A percentile compares a stretch with the other conserved stretches of the same genome.
phyloP scores from a whole-genome alignment of 495 filamentous ascomycete genomes.

The Penicillium maclennaniae region DNA sequence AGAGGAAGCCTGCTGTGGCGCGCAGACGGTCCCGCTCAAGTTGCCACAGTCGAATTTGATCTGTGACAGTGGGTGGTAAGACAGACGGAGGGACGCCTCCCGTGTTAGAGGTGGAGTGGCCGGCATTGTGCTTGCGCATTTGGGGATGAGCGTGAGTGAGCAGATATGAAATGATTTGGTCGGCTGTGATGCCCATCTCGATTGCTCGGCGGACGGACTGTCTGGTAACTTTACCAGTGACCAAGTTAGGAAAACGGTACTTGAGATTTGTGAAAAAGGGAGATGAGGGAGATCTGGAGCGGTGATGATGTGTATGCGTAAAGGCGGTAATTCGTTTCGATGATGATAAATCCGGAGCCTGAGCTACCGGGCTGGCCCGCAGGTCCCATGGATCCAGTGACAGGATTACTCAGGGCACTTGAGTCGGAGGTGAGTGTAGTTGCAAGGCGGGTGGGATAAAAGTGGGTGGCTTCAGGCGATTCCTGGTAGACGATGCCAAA shows the following conservation, averaged over 20 bases:
- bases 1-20: conserved; percentile 74
- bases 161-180: conserved; percentile 90
- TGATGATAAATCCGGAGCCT: conserved; percentile 78
- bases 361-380: conserved; percentile 37
- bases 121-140: conserved; percentile 63
- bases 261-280: conserved; percentile 84
- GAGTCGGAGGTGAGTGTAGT: conserved; percentile 91
- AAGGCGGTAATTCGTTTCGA: conserved; percentile 98
- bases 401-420: conserved; percentile 47
- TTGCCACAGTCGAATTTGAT: conserved; percentile 97
- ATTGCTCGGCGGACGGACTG: conserved; percentile 83
- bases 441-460: conserved; percentile 91
- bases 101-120: conserved; percentile 40
- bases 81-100: conserved; percentile 50
- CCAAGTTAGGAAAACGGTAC: conserved; percentile 86
- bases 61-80: conserved; percentile 90
- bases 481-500: conserved; percentile 86
- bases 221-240: conserved; percentile 83
- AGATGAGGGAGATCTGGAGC: conserved; percentile 89
- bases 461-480: conserved; percentile 54
- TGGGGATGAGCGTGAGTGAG: conserved; percentile 88
- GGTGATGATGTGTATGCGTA: conserved; percentile 95
- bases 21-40: conserved; percentile 92
- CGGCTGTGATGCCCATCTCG: conserved; percentile 82
- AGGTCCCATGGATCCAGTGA: conserved; percentile 35